These are phyloP conservation scores for Populus hybrid DNA, from an alignment of 441 rosid genomes.

Conservation along the genomic window DNA sequence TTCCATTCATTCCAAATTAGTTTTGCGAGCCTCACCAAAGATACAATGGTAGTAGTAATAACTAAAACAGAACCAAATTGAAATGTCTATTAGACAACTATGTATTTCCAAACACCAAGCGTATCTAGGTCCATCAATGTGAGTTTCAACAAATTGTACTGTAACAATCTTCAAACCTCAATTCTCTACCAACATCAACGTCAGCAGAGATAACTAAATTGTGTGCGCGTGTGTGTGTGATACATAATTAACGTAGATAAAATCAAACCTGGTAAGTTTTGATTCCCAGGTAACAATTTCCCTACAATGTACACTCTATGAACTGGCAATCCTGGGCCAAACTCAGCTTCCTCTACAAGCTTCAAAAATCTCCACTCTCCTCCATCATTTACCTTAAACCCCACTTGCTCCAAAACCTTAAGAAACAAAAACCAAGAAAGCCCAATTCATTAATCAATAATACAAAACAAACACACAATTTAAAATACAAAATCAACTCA, in stretches of 20 bases:
- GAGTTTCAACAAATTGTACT: neutral
- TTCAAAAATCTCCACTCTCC: conserved; percentile 59
- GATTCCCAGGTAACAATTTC: conserved; percentile 28
- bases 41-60: neutral
- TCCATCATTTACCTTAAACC: conserved; percentile 34
- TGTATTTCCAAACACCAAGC: too few relatives aligned
- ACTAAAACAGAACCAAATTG: neutral
- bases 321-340: conserved; percentile 62
- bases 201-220: neutral
- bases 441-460: neutral
- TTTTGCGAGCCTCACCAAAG: neutral
- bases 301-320: conserved; percentile 55
- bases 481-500: neutral
- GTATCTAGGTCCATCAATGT: neutral
- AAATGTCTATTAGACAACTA: neutral
- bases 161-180: neutral
- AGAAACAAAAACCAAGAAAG: neutral
- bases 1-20: conserved; percentile 4
- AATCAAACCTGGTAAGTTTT: conserved; percentile 41
- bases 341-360: conserved; percentile 69
- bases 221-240: too few relatives aligned
- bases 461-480: neutral
- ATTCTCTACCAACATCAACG: neutral
- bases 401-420: conserved; percentile 54
- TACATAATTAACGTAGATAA: neutral